Base-by-base conservation (phyloP, 257 asterid species). In the Lavandula angustifolia region DNA sequence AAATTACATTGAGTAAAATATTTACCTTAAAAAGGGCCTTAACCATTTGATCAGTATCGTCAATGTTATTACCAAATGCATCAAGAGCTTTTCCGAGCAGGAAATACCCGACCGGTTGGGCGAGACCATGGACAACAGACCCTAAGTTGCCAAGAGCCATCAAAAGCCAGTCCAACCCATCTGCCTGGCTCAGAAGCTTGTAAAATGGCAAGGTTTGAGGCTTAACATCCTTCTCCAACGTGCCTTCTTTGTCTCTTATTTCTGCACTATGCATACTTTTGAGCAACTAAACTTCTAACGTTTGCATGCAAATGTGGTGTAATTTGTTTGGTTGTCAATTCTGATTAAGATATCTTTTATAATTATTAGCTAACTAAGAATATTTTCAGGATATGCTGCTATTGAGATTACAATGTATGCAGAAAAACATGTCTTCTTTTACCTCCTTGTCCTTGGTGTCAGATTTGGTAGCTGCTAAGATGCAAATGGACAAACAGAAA, bases 71-170 rank as follows among this genome's bases (percentile, higher is more conserved):
- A 47, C 96, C 96, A 9, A 70, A 89, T 38, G 95, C 92, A 49
- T 88, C 79, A 5, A 88, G 87, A 42, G 96, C 95, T 78, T 80
- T 79, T 16, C 92, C 95, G 9, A 86, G 91, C 77, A 89, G 73
- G 41, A 68, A 60, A 70, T 82, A 89, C 16, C 96, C 95, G 0
- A 86, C 42, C 0, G 96, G 96, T 3, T 84, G 92, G 16, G 96
- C 96, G 27, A 88, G 84, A 42, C 96, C 96, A 18, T 88, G 96
- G 63, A 88, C 74, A 3, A 83, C 40, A 31, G 96, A 82, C 5
- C 96, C 96, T 60, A 86, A 49, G 27, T 87, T 82, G 2, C 95
- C 96, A 7, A 86, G 62, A 62, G 49, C 76, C 95, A 89, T 89
- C 83, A 89, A 71, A 10, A 74, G 55, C 96, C 96, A 89, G 56